Percentiles rank a stretch among this genome's conserved stretches.
phyloP scores from a whole-genome alignment of 2,329 filamentous ascomycete species.

The Didymella glomerata region DNA sequence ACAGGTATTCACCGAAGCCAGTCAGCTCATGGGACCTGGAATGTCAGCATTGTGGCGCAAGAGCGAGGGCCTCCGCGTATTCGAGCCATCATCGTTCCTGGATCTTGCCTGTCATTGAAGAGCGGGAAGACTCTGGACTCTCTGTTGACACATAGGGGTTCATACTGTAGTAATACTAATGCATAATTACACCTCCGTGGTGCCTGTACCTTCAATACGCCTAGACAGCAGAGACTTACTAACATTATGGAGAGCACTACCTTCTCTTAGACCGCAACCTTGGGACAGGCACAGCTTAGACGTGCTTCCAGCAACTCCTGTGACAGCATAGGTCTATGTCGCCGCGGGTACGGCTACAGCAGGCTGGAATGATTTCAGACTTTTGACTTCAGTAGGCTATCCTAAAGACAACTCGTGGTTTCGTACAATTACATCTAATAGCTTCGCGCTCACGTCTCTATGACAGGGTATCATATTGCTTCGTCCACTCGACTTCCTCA shows the following conservation, averaged over 20 bases:
- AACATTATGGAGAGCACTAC: no score
- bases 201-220: no score
- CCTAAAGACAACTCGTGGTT: background rate
- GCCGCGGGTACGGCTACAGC: no score
- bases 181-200: slow-evolving; percentile 3
- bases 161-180: slow-evolving; percentile 11
- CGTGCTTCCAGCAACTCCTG: no score
- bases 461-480: slow-evolving; percentile 5
- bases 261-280: no score
- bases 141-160: background rate
- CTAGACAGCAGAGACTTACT: background rate
- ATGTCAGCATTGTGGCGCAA: background rate
- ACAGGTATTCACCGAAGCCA: background rate
- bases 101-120: background rate
- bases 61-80: background rate
- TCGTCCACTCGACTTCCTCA: background rate
- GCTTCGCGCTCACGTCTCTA: background rate
- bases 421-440: background rate
- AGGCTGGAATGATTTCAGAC: no score
- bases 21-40: background rate
- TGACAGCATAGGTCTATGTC: no score
- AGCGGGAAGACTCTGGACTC: slow-evolving; percentile 5
- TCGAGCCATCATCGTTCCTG: background rate
- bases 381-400: no score
- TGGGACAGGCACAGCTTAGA: no score